Percentiles rank a stretch among this genome's conserved stretches.
Evolutionary conservation across 768 basidiomycete species (phyloP).

Genomic region (Serendipita sp.): DNA sequence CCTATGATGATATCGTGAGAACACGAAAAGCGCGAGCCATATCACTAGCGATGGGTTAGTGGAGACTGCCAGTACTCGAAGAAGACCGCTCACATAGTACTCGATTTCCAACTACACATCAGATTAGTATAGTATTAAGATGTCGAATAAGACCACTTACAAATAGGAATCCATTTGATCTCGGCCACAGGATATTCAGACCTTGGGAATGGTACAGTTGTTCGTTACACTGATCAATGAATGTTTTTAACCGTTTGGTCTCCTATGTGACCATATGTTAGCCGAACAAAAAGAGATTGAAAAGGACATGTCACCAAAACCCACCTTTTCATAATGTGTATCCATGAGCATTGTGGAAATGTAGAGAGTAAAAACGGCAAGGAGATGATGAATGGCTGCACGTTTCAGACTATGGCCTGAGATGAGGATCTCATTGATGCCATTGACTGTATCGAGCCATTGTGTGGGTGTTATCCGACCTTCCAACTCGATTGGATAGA

Average conservation of each 20-base stretch:
- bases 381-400: slow-evolving; percentile 59
- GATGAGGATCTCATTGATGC: slow-evolving; percentile 76
- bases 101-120: slow-evolving; percentile 73
- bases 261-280: slow-evolving; percentile 35
- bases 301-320: slow-evolving; percentile 9
- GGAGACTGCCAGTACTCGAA: neutral
- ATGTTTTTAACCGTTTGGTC: slow-evolving; percentile 45
- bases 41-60: neutral
- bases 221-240: slow-evolving; percentile 53
- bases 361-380: slow-evolving; percentile 70
- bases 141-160: slow-evolving; percentile 31
- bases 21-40: no score
- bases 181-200: slow-evolving; percentile 74
- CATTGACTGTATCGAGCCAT: slow-evolving; percentile 78
- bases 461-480: slow-evolving; percentile 87
- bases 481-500: slow-evolving; percentile 84
- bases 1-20: no score
- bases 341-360: slow-evolving; percentile 49
- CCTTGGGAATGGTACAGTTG: slow-evolving; percentile 73
- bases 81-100: slow-evolving; percentile 34
- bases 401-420: slow-evolving; percentile 65
- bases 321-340: slow-evolving; percentile 72
- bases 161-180: slow-evolving; percentile 74
- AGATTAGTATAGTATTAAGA: slow-evolving; percentile 6
- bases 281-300: neutral